Base-by-base conservation (phyloP, 305 asterid genomes). In the Fraxinus paxiana region DNA sequence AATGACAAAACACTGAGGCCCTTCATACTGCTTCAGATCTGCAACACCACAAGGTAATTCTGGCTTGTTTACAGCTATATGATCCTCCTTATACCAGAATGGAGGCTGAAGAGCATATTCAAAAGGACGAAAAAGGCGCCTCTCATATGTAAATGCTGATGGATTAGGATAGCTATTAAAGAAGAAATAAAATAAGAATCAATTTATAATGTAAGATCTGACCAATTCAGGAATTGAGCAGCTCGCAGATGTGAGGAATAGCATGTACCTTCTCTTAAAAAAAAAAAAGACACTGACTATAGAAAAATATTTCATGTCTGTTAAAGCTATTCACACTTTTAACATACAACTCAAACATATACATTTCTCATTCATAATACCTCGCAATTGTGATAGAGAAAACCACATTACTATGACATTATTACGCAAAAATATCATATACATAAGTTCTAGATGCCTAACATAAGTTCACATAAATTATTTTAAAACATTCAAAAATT, bases 21-120 rank as follows among this genome's bases (percentile, higher is more conserved):
- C 99, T 76, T 91, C 89, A 84, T 96, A 93, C 82, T 92, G 85
- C 90, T 89, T 87, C 77, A 96, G 90, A 72, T 91, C 80, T 78
- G 93, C 79, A 81, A 89, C 82, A 73, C 91, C 98, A 85, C 46
- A 4, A 82, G 98, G 98, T 85, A 96, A 83, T 89, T 96, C 99
- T 22, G 98, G 99, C 87, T 96, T 96, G 78, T 88, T 85, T 22
- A 90, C 96, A 80, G 98, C 97, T 81, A 96, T 85, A 77, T 93
- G 98, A 77, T 92, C 98, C 86, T 88, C 97, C 80, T 91, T 96
- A 80, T 92, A 96, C 93, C 97, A 94, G 56, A 79, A 65, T 13
- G 99, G 99, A 79, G 98, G 97, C 85, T 93, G 98, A 86, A 96
- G 98, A 82, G 99, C 98, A 90, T 94, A 91, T 80, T 96, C 98